Conservation (phyloP, 2,329 filamentous ascomycete species). For the Xylaria polymorpha region DNA sequence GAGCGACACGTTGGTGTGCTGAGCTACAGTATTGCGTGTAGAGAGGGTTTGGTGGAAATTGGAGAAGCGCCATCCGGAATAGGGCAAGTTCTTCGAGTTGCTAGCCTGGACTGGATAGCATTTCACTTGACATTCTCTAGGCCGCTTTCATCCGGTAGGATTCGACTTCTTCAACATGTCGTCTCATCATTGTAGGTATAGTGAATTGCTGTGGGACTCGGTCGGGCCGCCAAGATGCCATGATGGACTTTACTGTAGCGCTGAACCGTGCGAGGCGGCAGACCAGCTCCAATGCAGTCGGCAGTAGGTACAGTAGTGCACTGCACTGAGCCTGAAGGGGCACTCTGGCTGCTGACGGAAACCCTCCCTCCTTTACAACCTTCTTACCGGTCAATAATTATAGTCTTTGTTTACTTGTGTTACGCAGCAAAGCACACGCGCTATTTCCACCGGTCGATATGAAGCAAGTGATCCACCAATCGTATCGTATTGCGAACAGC, state of each 20-base stretch:
- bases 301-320: constrained; percentile 14
- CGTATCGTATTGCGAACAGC: constrained; percentile 12
- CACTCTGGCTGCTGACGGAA: constrained; percentile 10
- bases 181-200: constrained; percentile 1
- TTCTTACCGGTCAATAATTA: constrained; percentile 19
- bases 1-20: not conserved
- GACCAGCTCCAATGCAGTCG: constrained; percentile 18
- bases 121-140: not conserved
- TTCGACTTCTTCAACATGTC: constrained; percentile 4
- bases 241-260: not conserved
- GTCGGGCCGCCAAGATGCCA: constrained; percentile 8
- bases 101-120: not conserved
- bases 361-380: constrained; percentile 8
- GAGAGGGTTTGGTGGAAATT: constrained; percentile 19
- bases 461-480: constrained; percentile 31
- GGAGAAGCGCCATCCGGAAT: not conserved
- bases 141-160: not conserved
- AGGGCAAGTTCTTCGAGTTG: not conserved
- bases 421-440: constrained; percentile 15
- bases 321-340: constrained; percentile 20
- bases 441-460: constrained; percentile 23
- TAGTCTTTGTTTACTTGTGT: constrained; percentile 11
- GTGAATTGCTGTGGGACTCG: constrained; percentile 8
- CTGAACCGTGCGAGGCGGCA: not conserved
- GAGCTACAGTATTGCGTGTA: not conserved